These are phyloP conservation scores for Suillus americanus DNA, from an alignment of 768 basidiomycete genomes.

Conservation along the genomic window DNA sequence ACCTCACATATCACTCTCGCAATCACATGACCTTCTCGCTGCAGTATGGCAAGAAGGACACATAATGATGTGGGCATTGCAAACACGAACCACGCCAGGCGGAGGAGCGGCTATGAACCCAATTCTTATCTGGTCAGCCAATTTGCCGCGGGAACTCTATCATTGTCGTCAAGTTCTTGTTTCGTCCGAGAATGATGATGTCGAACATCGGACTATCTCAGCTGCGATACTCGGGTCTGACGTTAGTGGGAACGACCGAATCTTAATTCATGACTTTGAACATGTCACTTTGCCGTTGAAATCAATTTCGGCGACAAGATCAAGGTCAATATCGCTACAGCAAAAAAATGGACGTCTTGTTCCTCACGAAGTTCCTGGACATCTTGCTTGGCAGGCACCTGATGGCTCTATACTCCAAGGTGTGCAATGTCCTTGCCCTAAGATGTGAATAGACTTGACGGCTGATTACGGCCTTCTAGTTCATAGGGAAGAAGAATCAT, in stretches of 20 bases:
- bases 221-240: constrained; percentile 43
- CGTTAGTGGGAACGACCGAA: constrained; percentile 31
- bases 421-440: constrained; percentile 17
- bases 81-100: constrained; percentile 59
- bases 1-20: constrained; percentile 64
- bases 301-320: not conserved
- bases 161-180: constrained; percentile 32
- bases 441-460: constrained; percentile 6
- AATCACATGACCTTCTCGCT: constrained; percentile 55
- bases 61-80: constrained; percentile 68
- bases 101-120: constrained; percentile 63
- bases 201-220: constrained; percentile 9
- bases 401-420: constrained; percentile 51
- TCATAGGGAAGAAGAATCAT: constrained; percentile 15
- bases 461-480: constrained; percentile 2
- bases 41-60: constrained; percentile 70
- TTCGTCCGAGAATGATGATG: constrained; percentile 9
- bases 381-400: constrained; percentile 42
- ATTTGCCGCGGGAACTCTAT: constrained; percentile 13
- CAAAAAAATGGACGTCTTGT: constrained; percentile 50
- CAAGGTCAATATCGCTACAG: constrained; percentile 26
- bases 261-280: constrained; percentile 25
- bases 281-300: not conserved
- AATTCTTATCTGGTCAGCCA: constrained; percentile 33
- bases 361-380: constrained; percentile 12